Evolutionary conservation across 495 filamentous ascomycete genomes (phyloP).

Genomic region (Rhypophila decipiens): DNA sequence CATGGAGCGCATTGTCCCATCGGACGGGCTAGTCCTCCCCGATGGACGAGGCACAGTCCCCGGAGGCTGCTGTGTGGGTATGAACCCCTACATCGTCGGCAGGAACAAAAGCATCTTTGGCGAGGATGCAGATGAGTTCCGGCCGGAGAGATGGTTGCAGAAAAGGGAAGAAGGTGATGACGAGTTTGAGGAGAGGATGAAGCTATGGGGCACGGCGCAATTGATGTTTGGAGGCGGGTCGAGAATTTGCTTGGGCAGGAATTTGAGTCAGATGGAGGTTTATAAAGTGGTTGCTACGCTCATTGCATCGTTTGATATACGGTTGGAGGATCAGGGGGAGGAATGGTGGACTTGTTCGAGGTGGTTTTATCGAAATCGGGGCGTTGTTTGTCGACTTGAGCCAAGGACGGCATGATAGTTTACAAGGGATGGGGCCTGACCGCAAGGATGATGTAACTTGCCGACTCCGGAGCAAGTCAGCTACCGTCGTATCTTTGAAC

Average conservation of each 20-base stretch:
- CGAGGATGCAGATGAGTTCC: conserved; percentile 38
- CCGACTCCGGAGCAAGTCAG: no score
- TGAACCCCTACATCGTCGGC: conserved; percentile 29
- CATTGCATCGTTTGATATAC: conserved; percentile 44
- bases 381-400: conserved; percentile 10
- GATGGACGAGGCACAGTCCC: conserved; percentile 45
- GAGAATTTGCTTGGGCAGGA: conserved; percentile 58
- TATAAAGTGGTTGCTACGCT: conserved; percentile 60
- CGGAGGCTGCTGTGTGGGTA: conserved; percentile 33
- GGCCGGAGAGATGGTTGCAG: conserved; percentile 44
- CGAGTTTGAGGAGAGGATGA: conserved; percentile 11
- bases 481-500: no score
- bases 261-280: conserved; percentile 57
- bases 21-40: conserved; percentile 43
- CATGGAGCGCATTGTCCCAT: conserved; percentile 53
- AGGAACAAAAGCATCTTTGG: conserved; percentile 44
- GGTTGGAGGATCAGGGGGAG: conserved; percentile 12
- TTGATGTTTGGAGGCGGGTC: conserved; percentile 56
- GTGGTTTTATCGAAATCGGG: conserved; percentile 17
- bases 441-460: no score
- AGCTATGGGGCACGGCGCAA: conserved; percentile 16
- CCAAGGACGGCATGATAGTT: conserved; percentile 4
- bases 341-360: conserved; percentile 15
- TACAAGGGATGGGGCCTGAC: no score
- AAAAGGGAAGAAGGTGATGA: conserved; percentile 20